phyloP scores from a whole-genome alignment of 1,139 yeast genomes.

The Suzukiozyma palmioleophila region DNA sequence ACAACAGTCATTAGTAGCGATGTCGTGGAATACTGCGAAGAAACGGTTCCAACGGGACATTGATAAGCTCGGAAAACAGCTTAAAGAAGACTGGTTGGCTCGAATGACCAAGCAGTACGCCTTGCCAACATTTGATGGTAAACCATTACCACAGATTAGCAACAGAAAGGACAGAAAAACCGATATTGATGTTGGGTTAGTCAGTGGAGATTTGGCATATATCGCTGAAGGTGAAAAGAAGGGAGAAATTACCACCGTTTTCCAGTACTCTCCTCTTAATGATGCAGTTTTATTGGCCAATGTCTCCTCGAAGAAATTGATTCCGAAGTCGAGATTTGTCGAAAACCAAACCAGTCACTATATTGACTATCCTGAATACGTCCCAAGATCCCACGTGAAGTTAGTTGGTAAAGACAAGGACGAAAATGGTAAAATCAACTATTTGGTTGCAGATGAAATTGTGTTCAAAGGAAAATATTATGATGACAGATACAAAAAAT shows the following conservation, averaged over 20 bases:
- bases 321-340: conserved; percentile 71
- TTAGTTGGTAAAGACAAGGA: conserved; percentile 76
- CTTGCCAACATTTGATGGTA: conserved; percentile 34
- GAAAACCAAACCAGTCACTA: conserved; percentile 72
- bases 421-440: conserved; percentile 51
- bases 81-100: conserved; percentile 25
- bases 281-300: conserved; percentile 35
- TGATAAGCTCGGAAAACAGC: conserved; percentile 26
- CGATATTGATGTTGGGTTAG: conserved; percentile 29
- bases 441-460: conserved; percentile 74
- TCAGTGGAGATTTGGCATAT: conserved; percentile 42
- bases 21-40: conserved; percentile 37
- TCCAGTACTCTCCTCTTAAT: conserved; percentile 25
- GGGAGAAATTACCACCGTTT: conserved; percentile 63
- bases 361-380: conserved; percentile 58
- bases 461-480: conserved; percentile 63
- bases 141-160: conserved; percentile 14
- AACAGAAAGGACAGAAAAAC: conserved; percentile 26
- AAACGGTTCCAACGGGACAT: conserved; percentile 37
- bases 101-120: conserved; percentile 21
- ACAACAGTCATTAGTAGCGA: conserved; percentile 8
- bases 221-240: conserved; percentile 64
- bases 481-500: conserved; percentile 68
- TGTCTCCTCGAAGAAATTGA: conserved; percentile 30
- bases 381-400: conserved; percentile 42